Base-by-base conservation (phyloP, 164 flowering plant genomes). In the Vitis cinerea region DNA sequence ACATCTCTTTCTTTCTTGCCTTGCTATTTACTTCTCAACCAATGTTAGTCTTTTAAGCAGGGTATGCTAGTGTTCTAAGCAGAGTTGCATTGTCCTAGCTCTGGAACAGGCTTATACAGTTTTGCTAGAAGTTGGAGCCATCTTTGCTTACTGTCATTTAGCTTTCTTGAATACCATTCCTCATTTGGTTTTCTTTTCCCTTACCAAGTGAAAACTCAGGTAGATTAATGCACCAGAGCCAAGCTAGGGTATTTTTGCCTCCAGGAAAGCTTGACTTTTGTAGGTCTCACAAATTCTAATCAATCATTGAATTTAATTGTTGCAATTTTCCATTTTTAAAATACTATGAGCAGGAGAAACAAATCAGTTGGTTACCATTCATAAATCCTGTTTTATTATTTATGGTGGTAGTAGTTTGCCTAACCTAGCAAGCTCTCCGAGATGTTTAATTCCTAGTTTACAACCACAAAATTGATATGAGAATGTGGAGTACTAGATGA, bases 41-140 rank as follows among this genome's bases (percentile, higher is more conserved):
- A 7, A 59, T 67, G 31, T 53, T n/a, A 8, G 3, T 44, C 3
- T 53, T 23, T 15, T 7, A 47, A 44, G 9, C 29, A 13, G 47
- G 13, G 44, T 31, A 59, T 67, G 31, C 54, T n/a, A 8, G 3
- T 19, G 3, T 53, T 23, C 13, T 7, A 47, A 44, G 9, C 29
- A 13, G 47, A 12, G 44, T 37, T 37, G 44, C 44, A 37, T 37
- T 37, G 44, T 4, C 44, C 44, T 37, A 37, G 44, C 7, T 37
- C 44, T 37, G 27, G 62, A 27, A 51, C 61, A 59, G 69, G 61
- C 50, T 17, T 31, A 19, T 30, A 65, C 71, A 70, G 55, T 74
- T 74, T 68, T 63, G 69, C 58, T 68, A 68, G 72, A 63, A 54
- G 69, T 61, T 52, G 74, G 61, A 57, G 47, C 69, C 61, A 29